phyloP scores from a whole-genome alignment of 345 rosid species.

The Chamaenerion angustifolium region DNA sequence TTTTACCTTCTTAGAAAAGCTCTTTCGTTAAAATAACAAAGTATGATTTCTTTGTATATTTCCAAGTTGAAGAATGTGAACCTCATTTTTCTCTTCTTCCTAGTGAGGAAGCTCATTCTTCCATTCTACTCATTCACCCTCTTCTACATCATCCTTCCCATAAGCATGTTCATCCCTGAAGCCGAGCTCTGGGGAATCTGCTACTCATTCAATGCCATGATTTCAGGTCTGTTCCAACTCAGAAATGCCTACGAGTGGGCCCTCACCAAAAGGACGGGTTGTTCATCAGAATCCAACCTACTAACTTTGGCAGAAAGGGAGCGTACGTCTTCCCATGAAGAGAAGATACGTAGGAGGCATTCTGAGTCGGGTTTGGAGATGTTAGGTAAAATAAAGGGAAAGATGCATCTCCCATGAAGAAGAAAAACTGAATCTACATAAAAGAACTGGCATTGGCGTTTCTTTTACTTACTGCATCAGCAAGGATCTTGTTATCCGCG shows the following conservation, averaged over 20 bases:
- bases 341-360: neutral
- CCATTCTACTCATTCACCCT: constrained; percentile 10
- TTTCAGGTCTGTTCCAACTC: no score
- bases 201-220: neutral
- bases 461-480: no score
- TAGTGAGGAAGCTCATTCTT: constrained; percentile 10
- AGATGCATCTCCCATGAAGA: no score
- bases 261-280: no score
- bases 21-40: no score
- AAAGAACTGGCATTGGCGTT: no score
- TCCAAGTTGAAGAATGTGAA: constrained; percentile 13
- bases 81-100: constrained; percentile 13
- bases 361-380: no score
- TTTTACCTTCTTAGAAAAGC: no score
- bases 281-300: no score
- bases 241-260: constrained; percentile 9
- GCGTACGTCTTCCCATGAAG: constrained; percentile 2
- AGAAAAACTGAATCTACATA: no score
- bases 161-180: constrained; percentile 6
- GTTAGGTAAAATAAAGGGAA: no score
- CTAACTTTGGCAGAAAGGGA: constrained; percentile 9
- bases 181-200: constrained; percentile 11
- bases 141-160: constrained; percentile 12
- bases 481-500: no score
- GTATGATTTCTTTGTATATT: constrained; percentile 10